phyloP scores from a whole-genome alignment of 164 flowering plant species.

The Platanus orientalis region DNA sequence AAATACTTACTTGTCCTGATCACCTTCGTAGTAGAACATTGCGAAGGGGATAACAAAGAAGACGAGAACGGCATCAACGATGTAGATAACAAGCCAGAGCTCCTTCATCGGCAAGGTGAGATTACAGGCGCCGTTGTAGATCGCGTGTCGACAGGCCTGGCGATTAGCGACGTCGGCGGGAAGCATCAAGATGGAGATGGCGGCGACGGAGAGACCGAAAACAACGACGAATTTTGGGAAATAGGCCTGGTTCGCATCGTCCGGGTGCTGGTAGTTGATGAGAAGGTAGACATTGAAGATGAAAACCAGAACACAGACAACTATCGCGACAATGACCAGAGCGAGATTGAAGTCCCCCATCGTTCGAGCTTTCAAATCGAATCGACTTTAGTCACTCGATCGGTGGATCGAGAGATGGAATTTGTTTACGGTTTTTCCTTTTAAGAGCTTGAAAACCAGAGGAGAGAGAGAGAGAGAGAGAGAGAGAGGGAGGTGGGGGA shows the following conservation, averaged over 20 bases:
- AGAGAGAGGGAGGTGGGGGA: too few species aligned
- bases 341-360: slow-evolving; percentile 99
- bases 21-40: slow-evolving; percentile 97
- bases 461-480: too few species aligned
- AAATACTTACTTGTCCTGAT: slow-evolving; percentile 79
- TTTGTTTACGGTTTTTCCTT: too few species aligned
- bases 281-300: slow-evolving; percentile 89
- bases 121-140: slow-evolving; percentile 92
- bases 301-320: slow-evolving; percentile 75
- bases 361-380: slow-evolving; percentile 19
- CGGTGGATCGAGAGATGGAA: slow-evolving; percentile 11
- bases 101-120: slow-evolving; percentile 94
- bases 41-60: slow-evolving; percentile 95
- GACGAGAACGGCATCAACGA: slow-evolving; percentile 81
- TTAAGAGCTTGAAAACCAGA: too few species aligned
- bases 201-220: slow-evolving; percentile 82
- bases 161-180: slow-evolving; percentile 98
- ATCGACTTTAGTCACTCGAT: slow-evolving; percentile 5
- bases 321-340: slow-evolving; percentile 81
- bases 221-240: slow-evolving; percentile 96
- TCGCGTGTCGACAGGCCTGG: slow-evolving; percentile 84
- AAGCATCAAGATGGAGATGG: slow-evolving; percentile 89
- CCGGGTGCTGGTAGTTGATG: slow-evolving; percentile 93
- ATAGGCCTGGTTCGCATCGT: slow-evolving; percentile 90
- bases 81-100: slow-evolving; percentile 90